Conservation (phyloP, 108 stramenopile species). For the Aurantiochytrium sp. region DNA sequence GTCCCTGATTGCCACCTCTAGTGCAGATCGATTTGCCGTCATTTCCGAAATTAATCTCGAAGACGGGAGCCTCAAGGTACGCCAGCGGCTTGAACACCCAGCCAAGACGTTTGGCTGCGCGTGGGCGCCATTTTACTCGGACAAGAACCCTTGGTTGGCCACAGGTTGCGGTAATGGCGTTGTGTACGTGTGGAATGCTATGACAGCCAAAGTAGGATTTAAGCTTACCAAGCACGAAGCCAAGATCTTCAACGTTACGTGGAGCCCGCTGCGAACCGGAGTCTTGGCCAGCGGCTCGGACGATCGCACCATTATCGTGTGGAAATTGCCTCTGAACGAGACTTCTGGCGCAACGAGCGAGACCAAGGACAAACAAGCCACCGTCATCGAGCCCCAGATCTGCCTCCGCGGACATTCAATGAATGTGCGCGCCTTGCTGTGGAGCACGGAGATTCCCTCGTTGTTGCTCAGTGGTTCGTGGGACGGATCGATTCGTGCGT, state of each 20-base stretch:
- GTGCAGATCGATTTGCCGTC: neutral
- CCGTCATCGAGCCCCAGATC: neutral
- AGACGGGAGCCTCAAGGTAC: neutral
- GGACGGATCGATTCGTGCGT: neutral
- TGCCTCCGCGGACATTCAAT: neutral
- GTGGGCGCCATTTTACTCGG: neutral
- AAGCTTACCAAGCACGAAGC: neutral
- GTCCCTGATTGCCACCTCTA: neutral
- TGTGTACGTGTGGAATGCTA: neutral
- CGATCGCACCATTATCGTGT: neutral
- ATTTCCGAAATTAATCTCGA: neutral
- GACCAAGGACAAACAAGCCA: neutral
- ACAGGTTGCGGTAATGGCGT: neutral
- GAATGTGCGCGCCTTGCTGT: neutral
- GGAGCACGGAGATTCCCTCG: neutral
- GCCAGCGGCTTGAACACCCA: neutral
- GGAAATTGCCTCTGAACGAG: neutral
- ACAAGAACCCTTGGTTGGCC: neutral
- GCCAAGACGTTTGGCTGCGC: neutral
- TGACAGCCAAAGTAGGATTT: neutral
- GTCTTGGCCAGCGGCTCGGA: neutral
- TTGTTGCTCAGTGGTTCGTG: neutral
- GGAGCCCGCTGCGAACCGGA: neutral
- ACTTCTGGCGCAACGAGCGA: too few species aligned
- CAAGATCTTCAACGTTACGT: neutral